These are phyloP conservation scores for Irpex lacteus DNA, from an alignment of 1,284 basidiomycete species.

Conservation along the genomic window DNA sequence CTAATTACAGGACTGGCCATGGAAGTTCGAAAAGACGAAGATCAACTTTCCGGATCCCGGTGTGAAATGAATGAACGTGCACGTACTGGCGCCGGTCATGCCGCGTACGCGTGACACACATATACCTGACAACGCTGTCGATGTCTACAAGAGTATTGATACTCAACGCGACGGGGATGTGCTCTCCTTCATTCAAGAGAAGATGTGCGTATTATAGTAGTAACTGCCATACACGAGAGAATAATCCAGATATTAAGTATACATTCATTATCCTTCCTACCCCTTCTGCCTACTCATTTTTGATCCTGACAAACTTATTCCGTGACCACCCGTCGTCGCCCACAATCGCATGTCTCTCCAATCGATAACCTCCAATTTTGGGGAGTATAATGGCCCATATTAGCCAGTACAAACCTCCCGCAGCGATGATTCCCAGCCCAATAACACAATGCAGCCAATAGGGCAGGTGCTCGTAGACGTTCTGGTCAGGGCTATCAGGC, in stretches of 20 bases:
- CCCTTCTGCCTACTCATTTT: neutral
- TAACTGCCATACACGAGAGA: neutral
- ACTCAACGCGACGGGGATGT: no score
- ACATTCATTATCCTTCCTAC: neutral
- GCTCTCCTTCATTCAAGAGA: no score
- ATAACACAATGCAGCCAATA: conserved; percentile 58
- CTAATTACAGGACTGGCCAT: no score
- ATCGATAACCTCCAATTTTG: conserved; percentile 39
- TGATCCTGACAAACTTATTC: conserved; percentile 12
- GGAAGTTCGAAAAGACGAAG: no score
- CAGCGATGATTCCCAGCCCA: conserved; percentile 42
- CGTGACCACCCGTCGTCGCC: conserved; percentile 43
- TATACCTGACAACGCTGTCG: no score
- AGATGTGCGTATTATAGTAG: no score
- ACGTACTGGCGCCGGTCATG: no score
- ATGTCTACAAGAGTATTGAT: no score
- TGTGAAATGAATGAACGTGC: no score
- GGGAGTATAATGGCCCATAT: conserved; percentile 54
- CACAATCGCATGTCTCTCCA: conserved; percentile 42
- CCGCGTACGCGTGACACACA: no score
- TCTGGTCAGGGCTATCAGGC: conserved; percentile 38
- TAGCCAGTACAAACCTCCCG: conserved; percentile 58
- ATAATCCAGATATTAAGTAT: neutral
- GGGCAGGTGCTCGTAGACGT: conserved; percentile 50
- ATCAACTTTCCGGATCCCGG: no score